phyloP scores from a whole-genome alignment of 257 asterid species.

The Penstemon barbatus region DNA sequence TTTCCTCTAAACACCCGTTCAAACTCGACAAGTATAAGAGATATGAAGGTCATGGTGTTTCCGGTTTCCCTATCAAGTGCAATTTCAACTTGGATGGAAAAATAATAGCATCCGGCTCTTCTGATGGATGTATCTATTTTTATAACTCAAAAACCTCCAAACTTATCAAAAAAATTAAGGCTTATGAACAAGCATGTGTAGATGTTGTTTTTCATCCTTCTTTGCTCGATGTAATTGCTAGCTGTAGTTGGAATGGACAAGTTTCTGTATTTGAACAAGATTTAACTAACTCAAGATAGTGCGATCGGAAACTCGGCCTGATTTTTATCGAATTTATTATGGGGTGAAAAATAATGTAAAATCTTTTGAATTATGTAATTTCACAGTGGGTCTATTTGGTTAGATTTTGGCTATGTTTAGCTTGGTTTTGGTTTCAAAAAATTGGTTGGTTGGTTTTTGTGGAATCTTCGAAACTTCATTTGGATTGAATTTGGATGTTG shows the following conservation, averaged over 20 bases:
- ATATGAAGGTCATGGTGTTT: conserved; percentile 77
- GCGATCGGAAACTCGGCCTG: too few species aligned
- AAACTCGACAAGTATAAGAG: conserved; percentile 77
- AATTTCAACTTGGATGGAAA: conserved; percentile 72
- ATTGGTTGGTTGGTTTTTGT: too few species aligned
- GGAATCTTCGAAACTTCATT: too few species aligned
- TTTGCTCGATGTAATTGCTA: conserved; percentile 63
- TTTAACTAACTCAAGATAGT: background rate
- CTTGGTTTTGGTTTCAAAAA: too few species aligned
- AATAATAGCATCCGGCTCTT: conserved; percentile 69
- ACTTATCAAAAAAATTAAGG: conserved; percentile 62
- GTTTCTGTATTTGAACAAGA: conserved; percentile 42
- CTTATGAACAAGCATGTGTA: conserved; percentile 57
- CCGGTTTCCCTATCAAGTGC: conserved; percentile 88
- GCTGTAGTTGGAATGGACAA: conserved; percentile 85
- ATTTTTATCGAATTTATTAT: too few species aligned
- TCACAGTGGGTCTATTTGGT: too few species aligned
- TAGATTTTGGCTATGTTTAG: too few species aligned
- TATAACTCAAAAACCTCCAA: conserved; percentile 61
- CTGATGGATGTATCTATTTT: conserved; percentile 74
- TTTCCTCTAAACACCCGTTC: conserved; percentile 70
- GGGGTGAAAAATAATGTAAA: too few species aligned
- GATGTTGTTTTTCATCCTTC: conserved; percentile 80
- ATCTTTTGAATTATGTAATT: too few species aligned
- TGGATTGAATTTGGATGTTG: too few species aligned